These are phyloP conservation scores for Mediolabrus comicus DNA, from an alignment of 108 stramenopile genomes.

Conservation along the genomic window DNA sequence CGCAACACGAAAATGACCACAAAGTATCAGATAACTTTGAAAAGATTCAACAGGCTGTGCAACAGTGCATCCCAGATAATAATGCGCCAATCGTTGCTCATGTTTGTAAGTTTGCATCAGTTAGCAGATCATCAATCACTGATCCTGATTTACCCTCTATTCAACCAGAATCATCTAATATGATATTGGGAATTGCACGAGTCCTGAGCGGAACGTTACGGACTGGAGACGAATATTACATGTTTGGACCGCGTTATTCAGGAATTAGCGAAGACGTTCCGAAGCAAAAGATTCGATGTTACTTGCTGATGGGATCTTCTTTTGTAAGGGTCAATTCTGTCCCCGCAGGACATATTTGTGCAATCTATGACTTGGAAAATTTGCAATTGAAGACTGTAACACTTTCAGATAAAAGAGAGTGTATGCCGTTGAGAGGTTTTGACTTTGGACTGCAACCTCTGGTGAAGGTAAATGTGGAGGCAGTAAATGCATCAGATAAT, in stretches of 20 bases:
- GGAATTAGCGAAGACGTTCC: slow-evolving; percentile 11
- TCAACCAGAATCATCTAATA: slow-evolving; percentile 16
- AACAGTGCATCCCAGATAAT: slow-evolving; percentile 49
- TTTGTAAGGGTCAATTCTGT: slow-evolving; percentile 76
- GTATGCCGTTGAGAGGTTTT: slow-evolving; percentile 77
- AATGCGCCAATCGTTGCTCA: slow-evolving; percentile 69
- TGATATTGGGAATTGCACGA: slow-evolving; percentile 79
- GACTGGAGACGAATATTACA: slow-evolving; percentile 65
- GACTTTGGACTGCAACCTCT: slow-evolving; percentile 74
- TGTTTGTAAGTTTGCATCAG: slow-evolving; percentile 78
- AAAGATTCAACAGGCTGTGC: slow-evolving; percentile 58
- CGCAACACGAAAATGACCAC: not conserved
- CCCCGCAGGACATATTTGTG: slow-evolving; percentile 88
- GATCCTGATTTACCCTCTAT: slow-evolving; percentile 55
- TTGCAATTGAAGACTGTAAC: slow-evolving; percentile 81
- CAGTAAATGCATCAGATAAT: slow-evolving; percentile 69
- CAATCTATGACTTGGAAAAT: slow-evolving; percentile 80
- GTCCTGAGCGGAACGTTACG: slow-evolving; percentile 71
- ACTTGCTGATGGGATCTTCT: slow-evolving; percentile 87
- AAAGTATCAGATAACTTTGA: slow-evolving; percentile 26
- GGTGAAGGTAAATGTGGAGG: slow-evolving; percentile 89
- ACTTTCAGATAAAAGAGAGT: slow-evolving; percentile 55
- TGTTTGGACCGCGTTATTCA: slow-evolving; percentile 77
- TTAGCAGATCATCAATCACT: slow-evolving; percentile 55
- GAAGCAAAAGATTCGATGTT: slow-evolving; percentile 62